phyloP scores from a whole-genome alignment of 345 rosid species.

The Moricandia moricandioides region DNA sequence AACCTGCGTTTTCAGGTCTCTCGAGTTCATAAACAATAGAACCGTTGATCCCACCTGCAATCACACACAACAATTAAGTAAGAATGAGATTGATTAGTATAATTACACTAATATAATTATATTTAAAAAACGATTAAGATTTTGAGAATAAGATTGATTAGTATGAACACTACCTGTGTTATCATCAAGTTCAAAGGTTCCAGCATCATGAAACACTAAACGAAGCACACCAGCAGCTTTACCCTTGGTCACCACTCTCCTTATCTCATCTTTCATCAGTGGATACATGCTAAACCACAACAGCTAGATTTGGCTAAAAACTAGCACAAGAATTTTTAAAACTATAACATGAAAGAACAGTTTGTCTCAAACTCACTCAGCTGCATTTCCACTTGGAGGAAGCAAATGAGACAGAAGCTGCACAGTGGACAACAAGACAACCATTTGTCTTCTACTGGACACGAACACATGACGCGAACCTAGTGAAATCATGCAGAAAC shows the following conservation, averaged over 20 bases:
- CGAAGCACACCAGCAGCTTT: conserved; percentile 98
- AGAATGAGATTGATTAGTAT: neutral
- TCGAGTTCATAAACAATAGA: conserved; percentile 82
- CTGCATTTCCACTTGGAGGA: conserved; percentile 42
- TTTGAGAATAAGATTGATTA: too few species aligned
- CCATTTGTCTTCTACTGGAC: conserved; percentile 47
- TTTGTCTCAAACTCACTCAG: conserved; percentile 45
- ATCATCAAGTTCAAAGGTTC: conserved; percentile 63
- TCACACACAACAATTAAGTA: neutral
- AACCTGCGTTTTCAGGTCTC: conserved; percentile 89
- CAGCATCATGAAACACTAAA: conserved; percentile 96
- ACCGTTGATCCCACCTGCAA: conserved; percentile 89
- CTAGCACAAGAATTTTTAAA: neutral
- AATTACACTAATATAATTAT: too few species aligned
- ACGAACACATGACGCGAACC: conserved; percentile 26
- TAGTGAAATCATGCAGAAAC: conserved; percentile 9
- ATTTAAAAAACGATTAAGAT: too few species aligned
- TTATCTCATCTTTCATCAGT: conserved; percentile 52
- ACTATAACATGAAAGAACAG: neutral
- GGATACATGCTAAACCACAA: conserved; percentile 24
- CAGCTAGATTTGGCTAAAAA: neutral
- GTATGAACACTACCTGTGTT: conserved; percentile 43
- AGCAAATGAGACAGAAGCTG: conserved; percentile 49
- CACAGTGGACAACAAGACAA: conserved; percentile 43
- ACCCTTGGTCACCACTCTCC: conserved; percentile 73